A percentile compares a stretch with the other conserved stretches of the same genome.
These are phyloP conservation scores for Brassica carinata DNA, from an alignment of 345 rosid species.

Conservation along the genomic window DNA sequence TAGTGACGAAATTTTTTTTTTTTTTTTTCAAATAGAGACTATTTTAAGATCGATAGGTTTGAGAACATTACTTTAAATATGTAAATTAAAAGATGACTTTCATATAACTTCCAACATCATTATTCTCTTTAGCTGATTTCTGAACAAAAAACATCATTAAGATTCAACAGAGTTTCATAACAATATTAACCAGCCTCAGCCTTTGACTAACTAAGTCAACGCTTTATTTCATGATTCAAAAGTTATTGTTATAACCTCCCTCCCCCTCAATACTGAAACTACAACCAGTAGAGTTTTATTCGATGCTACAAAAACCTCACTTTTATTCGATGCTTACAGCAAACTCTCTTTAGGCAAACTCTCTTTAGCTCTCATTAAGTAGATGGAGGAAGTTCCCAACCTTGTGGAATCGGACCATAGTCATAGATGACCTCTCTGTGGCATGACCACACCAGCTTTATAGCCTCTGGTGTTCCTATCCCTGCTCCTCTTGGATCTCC, in stretches of 20 bases:
- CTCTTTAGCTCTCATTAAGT: slow-evolving; percentile 46
- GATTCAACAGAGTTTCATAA: slow-evolving; percentile 1
- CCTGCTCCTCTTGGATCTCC: slow-evolving; percentile 99
- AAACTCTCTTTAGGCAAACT: slow-evolving; percentile 14
- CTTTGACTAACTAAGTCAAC: slow-evolving; percentile 14
- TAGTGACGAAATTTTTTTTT: slow-evolving; percentile 24
- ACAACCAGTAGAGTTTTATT: slow-evolving; percentile 10
- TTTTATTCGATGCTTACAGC: slow-evolving; percentile 17
- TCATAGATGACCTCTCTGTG: slow-evolving; percentile 95
- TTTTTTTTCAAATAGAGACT: neutral
- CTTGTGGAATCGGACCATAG: slow-evolving; percentile 69
- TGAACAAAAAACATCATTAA: neutral
- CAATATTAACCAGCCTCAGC: neutral
- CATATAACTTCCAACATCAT: neutral
- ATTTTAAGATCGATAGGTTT: neutral
- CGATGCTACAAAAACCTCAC: slow-evolving; percentile 9
- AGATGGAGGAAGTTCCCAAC: slow-evolving; percentile 80
- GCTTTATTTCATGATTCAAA: slow-evolving; percentile 7
- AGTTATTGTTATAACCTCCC: neutral
- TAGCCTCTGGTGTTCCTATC: slow-evolving; percentile 96
- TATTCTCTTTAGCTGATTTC: neutral
- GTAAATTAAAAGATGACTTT: neutral
- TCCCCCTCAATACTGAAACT: slow-evolving; percentile 24
- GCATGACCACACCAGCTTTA: slow-evolving; percentile 97
- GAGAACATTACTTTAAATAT: neutral